A percentile compares a stretch with the other conserved stretches of the same genome.
Evolutionary conservation across 495 filamentous ascomycete genomes (phyloP).

Genomic region (Penicillium bovifimosum): DNA sequence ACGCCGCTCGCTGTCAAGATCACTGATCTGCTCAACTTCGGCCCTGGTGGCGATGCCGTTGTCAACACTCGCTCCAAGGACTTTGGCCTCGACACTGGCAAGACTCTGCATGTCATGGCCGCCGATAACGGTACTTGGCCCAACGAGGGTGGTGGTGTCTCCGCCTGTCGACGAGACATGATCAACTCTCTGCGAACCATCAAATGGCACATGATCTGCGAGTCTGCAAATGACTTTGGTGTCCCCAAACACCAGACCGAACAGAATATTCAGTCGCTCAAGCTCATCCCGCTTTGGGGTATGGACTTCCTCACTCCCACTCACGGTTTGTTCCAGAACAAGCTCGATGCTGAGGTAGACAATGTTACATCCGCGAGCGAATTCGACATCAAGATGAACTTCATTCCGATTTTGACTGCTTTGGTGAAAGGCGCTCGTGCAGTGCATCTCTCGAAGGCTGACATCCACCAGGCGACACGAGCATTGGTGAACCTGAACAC

Average conservation of each 20-base stretch:
- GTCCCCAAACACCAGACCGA: conserved; percentile 63
- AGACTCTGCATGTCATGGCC: conserved; percentile 56
- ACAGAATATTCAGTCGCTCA: conserved; percentile 59
- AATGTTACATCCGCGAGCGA: conserved; percentile 48
- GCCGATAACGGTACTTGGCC: conserved; percentile 63
- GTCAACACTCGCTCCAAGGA: conserved; percentile 40
- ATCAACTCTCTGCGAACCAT: conserved; percentile 58
- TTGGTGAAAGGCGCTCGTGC: conserved; percentile 55
- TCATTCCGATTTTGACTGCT: conserved; percentile 56
- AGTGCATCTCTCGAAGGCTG: conserved; percentile 42
- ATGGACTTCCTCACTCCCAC: conserved; percentile 58
- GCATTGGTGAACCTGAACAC: conserved; percentile 57
- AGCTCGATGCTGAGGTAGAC: conserved; percentile 56
- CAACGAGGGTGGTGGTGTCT: conserved; percentile 61
- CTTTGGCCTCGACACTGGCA: conserved; percentile 45
- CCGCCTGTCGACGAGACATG: conserved; percentile 62
- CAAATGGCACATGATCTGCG: conserved; percentile 61
- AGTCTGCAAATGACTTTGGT: conserved; percentile 61
- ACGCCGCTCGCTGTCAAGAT: conserved; percentile 57
- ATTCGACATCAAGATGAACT: conserved; percentile 54
- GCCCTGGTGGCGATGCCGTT: conserved; percentile 54
- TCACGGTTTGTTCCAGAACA: conserved; percentile 59
- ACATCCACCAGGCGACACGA: conserved; percentile 51
- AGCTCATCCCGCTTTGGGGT: conserved; percentile 62
- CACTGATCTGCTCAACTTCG: conserved; percentile 59